Percentiles rank a stretch among this genome's conserved stretches.
phyloP scores from a whole-genome alignment of 2,329 filamentous ascomycete species.

The Fusarium keratoplasticum region DNA sequence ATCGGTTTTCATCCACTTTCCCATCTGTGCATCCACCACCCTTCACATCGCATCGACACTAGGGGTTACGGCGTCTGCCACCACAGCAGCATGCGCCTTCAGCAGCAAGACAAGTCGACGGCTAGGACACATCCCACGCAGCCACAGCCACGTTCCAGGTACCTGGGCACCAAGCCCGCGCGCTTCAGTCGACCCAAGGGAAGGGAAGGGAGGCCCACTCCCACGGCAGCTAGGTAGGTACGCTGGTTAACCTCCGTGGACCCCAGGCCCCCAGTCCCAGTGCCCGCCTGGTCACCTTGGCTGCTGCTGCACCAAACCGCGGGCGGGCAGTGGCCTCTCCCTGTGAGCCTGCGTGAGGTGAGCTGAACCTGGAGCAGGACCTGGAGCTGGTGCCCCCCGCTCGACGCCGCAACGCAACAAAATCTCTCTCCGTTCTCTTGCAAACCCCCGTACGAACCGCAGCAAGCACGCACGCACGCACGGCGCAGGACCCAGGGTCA shows the following conservation, averaged over 20 bases:
- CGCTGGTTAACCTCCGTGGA: not conserved
- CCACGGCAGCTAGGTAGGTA: not conserved
- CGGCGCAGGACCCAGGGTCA: not conserved
- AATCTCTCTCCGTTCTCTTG: not conserved
- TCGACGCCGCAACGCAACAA: not conserved
- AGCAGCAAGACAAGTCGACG: not conserved
- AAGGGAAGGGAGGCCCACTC: not conserved
- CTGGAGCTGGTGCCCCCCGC: not conserved
- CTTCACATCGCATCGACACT: slow-evolving; percentile 12
- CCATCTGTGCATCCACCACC: slow-evolving; percentile 19
- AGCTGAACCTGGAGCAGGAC: not conserved
- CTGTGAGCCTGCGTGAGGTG: not conserved
- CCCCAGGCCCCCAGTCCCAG: not conserved
- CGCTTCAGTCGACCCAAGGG: not conserved
- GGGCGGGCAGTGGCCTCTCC: not conserved
- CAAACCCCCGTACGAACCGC: not conserved
- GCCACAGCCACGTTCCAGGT: slow-evolving; percentile 17
- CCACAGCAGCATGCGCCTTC: not conserved
- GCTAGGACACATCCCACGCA: slow-evolving; percentile 1
- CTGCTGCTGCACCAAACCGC: not conserved
- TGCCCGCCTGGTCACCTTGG: not conserved
- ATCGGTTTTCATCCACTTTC: slow-evolving; percentile 36
- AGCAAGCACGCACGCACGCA: not conserved
- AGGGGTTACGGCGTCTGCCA: not conserved
- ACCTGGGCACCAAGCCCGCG: slow-evolving; percentile 1